Conservation (phyloP, 192 early-diverging fungal species). For the Irineochytrium annulatum region DNA sequence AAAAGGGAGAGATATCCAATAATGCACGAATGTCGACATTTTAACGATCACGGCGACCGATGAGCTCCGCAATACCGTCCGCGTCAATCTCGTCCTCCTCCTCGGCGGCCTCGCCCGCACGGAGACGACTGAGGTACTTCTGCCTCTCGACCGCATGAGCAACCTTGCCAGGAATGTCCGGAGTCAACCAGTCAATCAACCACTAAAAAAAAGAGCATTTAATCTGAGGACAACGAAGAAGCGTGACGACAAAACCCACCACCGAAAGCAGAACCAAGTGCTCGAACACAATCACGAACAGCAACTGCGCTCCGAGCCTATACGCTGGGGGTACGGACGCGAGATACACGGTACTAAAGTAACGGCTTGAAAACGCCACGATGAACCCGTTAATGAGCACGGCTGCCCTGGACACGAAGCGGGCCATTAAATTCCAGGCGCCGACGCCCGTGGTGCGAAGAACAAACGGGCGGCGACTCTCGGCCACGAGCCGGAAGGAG, state of each 20-base stretch:
- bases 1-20: no score
- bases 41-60: no score
- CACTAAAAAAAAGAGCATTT: slow-evolving; percentile 11
- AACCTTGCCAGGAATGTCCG: slow-evolving; percentile 29
- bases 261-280: slow-evolving; percentile 16
- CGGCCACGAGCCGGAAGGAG: slow-evolving; percentile 29
- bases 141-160: slow-evolving; percentile 23
- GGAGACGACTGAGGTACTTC: slow-evolving; percentile 21
- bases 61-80: background rate
- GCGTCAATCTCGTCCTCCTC: slow-evolving; percentile 11
- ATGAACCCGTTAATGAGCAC: slow-evolving; percentile 34
- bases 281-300: slow-evolving; percentile 39
- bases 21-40: no score
- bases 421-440: slow-evolving; percentile 8
- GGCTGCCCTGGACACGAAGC: slow-evolving; percentile 1
- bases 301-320: slow-evolving; percentile 23
- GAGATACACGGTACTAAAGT: slow-evolving; percentile 22
- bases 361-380: slow-evolving; percentile 32
- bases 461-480: slow-evolving; percentile 22
- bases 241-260: slow-evolving; percentile 12
- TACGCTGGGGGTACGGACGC: background rate
- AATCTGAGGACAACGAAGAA: slow-evolving; percentile 11
- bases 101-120: slow-evolving; percentile 22
- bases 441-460: slow-evolving; percentile 26
- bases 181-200: slow-evolving; percentile 20